Evolutionary conservation across 345 rosid species (phyloP).

Genomic region (Firmiana major): DNA sequence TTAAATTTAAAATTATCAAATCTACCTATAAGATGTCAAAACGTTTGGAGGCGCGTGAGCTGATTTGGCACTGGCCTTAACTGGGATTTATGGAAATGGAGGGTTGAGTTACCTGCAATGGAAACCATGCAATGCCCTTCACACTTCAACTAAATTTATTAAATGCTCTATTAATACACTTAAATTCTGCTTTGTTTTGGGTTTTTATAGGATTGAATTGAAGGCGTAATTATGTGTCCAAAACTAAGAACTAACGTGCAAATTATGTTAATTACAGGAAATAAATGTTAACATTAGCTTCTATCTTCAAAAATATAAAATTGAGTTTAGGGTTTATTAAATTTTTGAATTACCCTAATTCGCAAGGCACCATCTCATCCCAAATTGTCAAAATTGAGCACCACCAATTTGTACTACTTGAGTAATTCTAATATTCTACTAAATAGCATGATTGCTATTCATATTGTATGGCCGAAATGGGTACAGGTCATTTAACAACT

Average conservation of each 20-base stretch:
- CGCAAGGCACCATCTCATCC: not conserved
- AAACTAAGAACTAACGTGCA: not conserved
- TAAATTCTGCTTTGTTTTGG: not conserved
- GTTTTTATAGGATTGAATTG: no score
- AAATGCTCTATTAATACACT: not conserved
- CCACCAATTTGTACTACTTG: not conserved
- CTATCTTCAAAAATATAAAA: not conserved
- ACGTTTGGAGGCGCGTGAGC: no score
- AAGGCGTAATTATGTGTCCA: slow-evolving; percentile 4
- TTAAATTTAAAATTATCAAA: no score
- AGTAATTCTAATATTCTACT: not conserved
- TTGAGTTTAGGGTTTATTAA: not conserved
- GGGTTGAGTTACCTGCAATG: not conserved
- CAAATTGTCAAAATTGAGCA: not conserved
- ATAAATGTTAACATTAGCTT: not conserved
- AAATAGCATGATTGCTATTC: not conserved
- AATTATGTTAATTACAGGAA: not conserved
- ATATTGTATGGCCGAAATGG: not conserved
- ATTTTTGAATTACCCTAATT: not conserved
- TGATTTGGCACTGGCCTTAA: no score
- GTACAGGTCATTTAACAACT: no score
- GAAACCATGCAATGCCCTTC: not conserved
- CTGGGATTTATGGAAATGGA: not conserved
- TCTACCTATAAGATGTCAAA: no score
- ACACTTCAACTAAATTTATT: not conserved